Base-by-base conservation (phyloP, 1,284 basidiomycete genomes). In the Sporisorium sorghi region DNA sequence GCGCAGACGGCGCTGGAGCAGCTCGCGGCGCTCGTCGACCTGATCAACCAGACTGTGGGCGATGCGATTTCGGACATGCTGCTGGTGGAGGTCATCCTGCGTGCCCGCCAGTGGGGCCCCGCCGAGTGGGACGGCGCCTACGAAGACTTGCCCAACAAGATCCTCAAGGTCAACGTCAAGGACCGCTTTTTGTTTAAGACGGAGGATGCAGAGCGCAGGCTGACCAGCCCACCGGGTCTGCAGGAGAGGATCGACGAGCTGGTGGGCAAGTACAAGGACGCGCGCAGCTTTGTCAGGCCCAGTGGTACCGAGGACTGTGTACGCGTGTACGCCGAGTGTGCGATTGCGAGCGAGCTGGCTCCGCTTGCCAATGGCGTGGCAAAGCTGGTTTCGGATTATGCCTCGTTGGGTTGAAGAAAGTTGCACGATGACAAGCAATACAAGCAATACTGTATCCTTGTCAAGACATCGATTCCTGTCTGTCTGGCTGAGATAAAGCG, bases 281-380 rank as follows among this genome's bases (percentile, higher is more conserved):
- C 95, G 0, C 89, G 97, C 49, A 90, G 92, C 26, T 99, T 99
- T 85, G 96, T 99, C 14, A 87, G 97, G 64, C 97, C 97, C 1
- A 97, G 94, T 85, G 97, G 97, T 12, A 99, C 97, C 19, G 97
- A 99, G 85, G 95, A 99, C 83, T 96, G 97, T 46, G 97, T 99
- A 12, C 89, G 97, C 69, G 95, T 99, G 9, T 99, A 99, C 83
- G 97, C 96, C 0, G 97, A 99, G 85, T 94, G 96, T 2, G 88
- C 87, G 40, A 87, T 90, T 43, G 88, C 88, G 58, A 86, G 89
- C 15, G 90, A 92, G 73, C 92, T 92, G 17, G 93, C 96, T 33
- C 66, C 61, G 23, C 60, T 84, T 11, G 81, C 77, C 14, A 74
- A 76, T 33, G 69, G 68, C 10, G 80, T 83, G 1, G 76, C 72